A percentile compares a stretch with the other conserved stretches of the same genome.
Evolutionary conservation across 192 early-diverging fungal species (phyloP).

Genomic region (Coemansia sp.): DNA sequence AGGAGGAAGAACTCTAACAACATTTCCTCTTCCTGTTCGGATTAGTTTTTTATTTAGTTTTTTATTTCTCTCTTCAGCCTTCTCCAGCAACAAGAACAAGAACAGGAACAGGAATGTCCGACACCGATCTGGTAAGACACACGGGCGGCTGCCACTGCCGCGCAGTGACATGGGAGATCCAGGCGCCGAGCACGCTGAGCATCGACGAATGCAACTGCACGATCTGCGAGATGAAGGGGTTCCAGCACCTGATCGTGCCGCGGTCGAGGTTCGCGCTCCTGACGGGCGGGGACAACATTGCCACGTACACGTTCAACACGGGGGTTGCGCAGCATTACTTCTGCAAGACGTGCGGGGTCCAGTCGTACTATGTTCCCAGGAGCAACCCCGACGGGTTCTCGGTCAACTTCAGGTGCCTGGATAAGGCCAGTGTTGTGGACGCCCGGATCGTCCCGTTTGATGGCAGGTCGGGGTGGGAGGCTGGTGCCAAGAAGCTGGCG

Average conservation of each 20-base stretch:
- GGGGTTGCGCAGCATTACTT: conserved; percentile 55
- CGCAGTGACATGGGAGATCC: conserved; percentile 40
- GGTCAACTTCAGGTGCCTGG: conserved; percentile 50
- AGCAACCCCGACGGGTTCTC: conserved; percentile 56
- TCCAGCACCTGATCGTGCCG: conserved; percentile 46
- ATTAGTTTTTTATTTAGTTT: background rate
- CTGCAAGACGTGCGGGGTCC: conserved; percentile 54
- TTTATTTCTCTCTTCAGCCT: background rate
- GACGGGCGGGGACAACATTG: conserved; percentile 34
- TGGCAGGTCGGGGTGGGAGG: conserved; percentile 49
- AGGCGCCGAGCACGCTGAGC: conserved; percentile 26
- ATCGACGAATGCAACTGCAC: conserved; percentile 53
- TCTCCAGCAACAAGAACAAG: no score
- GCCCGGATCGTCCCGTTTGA: conserved; percentile 34
- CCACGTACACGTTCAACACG: conserved; percentile 57
- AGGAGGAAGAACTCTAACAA: background rate
- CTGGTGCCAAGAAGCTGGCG: conserved; percentile 22
- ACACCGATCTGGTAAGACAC: conserved; percentile 27
- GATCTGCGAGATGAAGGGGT: conserved; percentile 42
- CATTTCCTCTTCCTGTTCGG: background rate
- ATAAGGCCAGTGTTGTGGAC: conserved; percentile 23
- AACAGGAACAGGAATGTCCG: background rate
- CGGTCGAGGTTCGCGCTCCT: conserved; percentile 32
- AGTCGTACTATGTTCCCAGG: conserved; percentile 53
- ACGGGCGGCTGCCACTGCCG: conserved; percentile 46